Conservation (phyloP, 257 asterid genomes). For the Solanum sitiens region DNA sequence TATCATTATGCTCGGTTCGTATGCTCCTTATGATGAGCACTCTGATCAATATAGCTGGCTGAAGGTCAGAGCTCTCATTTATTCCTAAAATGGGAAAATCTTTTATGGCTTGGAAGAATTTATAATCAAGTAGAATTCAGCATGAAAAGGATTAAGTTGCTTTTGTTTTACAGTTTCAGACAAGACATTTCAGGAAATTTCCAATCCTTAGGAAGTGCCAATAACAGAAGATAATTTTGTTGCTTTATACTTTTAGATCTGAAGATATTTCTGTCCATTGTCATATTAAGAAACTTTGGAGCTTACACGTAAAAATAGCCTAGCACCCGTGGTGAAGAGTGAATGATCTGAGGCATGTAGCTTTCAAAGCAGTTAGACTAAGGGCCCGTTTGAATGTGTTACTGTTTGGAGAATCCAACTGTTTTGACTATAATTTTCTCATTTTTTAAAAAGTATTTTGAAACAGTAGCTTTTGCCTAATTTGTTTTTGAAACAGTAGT, state of each 20-base stretch:
- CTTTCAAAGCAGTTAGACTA: neutral
- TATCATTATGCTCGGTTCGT: conserved; percentile 80
- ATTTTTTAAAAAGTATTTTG: neutral
- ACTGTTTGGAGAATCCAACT: neutral
- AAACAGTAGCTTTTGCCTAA: neutral
- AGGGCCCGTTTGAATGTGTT: neutral
- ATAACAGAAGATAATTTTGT: neutral
- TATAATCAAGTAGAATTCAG: neutral
- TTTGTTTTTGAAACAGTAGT: neutral
- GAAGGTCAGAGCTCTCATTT: conserved; percentile 38
- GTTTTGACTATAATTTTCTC: neutral
- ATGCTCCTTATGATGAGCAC: conserved; percentile 42
- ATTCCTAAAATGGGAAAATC: neutral
- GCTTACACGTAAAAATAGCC: neutral
- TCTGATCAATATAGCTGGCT: conserved; percentile 82
- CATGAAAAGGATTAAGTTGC: neutral
- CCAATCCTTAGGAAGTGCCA: neutral
- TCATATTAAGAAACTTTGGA: neutral
- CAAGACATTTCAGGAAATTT: neutral
- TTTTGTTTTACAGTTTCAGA: neutral
- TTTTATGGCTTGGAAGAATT: neutral
- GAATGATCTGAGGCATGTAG: neutral
- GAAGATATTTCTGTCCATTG: neutral
- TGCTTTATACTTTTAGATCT: neutral
- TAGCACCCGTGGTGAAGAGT: neutral